Conservation (phyloP, 179 eudicot species). For the Silene coronaria region DNA sequence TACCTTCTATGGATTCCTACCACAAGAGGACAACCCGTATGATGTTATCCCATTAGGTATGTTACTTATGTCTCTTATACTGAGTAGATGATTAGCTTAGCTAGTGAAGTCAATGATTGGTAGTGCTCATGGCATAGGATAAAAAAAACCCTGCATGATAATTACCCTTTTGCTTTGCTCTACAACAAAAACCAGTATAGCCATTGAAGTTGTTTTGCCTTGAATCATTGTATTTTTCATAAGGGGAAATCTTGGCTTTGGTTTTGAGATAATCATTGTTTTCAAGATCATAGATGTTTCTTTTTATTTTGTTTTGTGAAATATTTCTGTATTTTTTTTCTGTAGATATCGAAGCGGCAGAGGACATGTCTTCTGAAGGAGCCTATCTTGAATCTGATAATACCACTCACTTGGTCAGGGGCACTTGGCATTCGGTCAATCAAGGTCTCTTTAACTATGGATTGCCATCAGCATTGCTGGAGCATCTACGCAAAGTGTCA, state of each 20-base stretch:
- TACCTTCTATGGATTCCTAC: conserved; percentile 83
- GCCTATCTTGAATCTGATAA: conserved; percentile 28
- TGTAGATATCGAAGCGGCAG: conserved; percentile 46
- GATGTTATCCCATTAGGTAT: conserved; percentile 83
- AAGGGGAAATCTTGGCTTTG: neutral
- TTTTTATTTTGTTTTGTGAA: neutral
- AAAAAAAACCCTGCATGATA: too few species aligned
- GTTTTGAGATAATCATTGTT: too few species aligned
- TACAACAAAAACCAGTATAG: too few species aligned
- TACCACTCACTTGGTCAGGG: conserved; percentile 75
- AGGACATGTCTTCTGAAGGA: conserved; percentile 30
- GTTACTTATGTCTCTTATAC: conserved; percentile 6
- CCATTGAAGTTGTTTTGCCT: too few species aligned
- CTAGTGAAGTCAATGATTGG: too few species aligned
- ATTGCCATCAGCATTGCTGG: conserved; percentile 68
- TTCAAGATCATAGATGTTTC: neutral
- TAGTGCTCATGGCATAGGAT: too few species aligned
- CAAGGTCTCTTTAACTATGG: conserved; percentile 65
- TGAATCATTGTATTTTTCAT: neutral
- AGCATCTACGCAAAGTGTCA: conserved; percentile 47
- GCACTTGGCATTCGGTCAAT: conserved; percentile 74
- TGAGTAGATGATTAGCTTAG: too few species aligned
- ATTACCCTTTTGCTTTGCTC: too few species aligned
- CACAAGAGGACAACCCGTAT: conserved; percentile 61
- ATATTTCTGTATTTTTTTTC: neutral